Percentiles rank a stretch among this genome's conserved stretches.
phyloP scores from a whole-genome alignment of 768 basidiomycete species.

The Tephrocybe sp. region DNA sequence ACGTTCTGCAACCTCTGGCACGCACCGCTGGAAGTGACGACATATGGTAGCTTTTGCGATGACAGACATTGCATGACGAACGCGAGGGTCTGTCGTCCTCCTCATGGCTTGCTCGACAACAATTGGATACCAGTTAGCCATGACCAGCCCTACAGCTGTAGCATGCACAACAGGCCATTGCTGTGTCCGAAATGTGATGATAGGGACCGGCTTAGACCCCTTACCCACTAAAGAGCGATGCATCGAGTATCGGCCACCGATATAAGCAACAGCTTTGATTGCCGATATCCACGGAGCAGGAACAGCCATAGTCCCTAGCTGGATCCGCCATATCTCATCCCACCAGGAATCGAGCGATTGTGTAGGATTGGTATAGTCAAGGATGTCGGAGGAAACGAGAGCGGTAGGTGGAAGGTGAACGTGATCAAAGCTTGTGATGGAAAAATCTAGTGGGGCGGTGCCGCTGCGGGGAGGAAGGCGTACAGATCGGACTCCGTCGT shows the following conservation, averaged over 20 bases:
- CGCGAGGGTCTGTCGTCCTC: slow-evolving; percentile 37
- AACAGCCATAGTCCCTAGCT: slow-evolving; percentile 51
- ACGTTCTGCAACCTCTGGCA: slow-evolving; percentile 55
- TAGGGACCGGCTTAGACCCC: slow-evolving; percentile 40
- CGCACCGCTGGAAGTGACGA: slow-evolving; percentile 50
- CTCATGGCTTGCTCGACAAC: slow-evolving; percentile 36
- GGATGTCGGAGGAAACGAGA: slow-evolving; percentile 43
- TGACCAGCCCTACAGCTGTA: slow-evolving; percentile 48
- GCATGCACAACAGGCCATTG: slow-evolving; percentile 58
- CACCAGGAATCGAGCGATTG: slow-evolving; percentile 50
- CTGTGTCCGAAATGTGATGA: slow-evolving; percentile 63
- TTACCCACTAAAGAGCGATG: slow-evolving; percentile 50
- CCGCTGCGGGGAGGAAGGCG: slow-evolving; percentile 51
- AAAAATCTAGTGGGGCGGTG: slow-evolving; percentile 53
- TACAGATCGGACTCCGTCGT: slow-evolving; percentile 46
- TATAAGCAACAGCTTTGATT: slow-evolving; percentile 51
- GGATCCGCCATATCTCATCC: slow-evolving; percentile 54
- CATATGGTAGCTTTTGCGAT: slow-evolving; percentile 55
- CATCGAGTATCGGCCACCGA: slow-evolving; percentile 56
- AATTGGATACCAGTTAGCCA: slow-evolving; percentile 45
- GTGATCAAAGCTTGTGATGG: slow-evolving; percentile 53
- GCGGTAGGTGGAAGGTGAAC: slow-evolving; percentile 50
- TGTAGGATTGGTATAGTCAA: slow-evolving; percentile 36
- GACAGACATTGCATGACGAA: slow-evolving; percentile 55
- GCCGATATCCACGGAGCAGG: slow-evolving; percentile 49